Evolutionary conservation across 2,329 filamentous ascomycete genomes (phyloP), one percentile per base, ranked within the genome.

Genomic region (Nannizziopsis barbatae): DNA sequence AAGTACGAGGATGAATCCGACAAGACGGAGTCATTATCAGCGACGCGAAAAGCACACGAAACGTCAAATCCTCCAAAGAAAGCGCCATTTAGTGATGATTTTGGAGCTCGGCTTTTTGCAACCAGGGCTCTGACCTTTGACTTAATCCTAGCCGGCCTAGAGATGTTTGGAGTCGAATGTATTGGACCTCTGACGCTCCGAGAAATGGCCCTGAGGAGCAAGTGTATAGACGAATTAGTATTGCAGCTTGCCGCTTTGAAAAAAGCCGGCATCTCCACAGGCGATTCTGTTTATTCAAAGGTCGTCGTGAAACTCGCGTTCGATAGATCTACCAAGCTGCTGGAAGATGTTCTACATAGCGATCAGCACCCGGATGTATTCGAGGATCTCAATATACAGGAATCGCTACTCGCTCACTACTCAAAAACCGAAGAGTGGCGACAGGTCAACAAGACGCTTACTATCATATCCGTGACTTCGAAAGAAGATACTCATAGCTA

Each of bases 71-170:
- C 30, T 33, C 15, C 36, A 39, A 35, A 39, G 1, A 51, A 64
- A 66, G 33, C 22, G 22, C 41, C 15, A 7, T 76, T 80, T 53
- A 82, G 77, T 58, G 86, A 92, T 62, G 66, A 71, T 0, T 75
- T 93, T 27, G 83, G 84, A 14, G 84, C 88, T n/a, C 77, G 81
- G 53, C 80, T 87, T 69, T 89, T 95, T 61, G 88, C 88, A 8
- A 84, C 81, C 1, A 81, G 73, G 50, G 84, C 85, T 63, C 75
- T 92, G 17, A 77, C 81, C 1, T 71, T 88, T 8, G 80, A 89
- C 49, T 76, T 83, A 55, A 79, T 86, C 20, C 78, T 93, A 47
- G 76, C 76, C 31, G 75, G 84, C 5, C 69, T 92, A 14, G 73
- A 76, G 49, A 78, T 84, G 57, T 76, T 94, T 45, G 84, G 84